Evolutionary conservation across 2,329 filamentous ascomycete species (phyloP), one percentile per base, ranked within the genome.

Genomic region (Aspergillus proliferans): DNA sequence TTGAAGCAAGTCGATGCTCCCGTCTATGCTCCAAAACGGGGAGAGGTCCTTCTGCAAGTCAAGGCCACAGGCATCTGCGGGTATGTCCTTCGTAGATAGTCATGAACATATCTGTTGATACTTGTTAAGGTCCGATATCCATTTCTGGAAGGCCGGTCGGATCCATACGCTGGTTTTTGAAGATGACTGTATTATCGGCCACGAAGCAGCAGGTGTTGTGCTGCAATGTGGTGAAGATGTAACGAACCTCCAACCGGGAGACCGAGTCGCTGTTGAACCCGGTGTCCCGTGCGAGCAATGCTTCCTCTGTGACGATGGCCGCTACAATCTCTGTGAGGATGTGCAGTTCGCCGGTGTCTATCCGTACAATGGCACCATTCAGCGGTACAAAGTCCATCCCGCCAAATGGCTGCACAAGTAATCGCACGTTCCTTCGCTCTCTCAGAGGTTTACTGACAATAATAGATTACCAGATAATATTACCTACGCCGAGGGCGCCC

Each of bases 211-310:
- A 8, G 83, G 82, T 4, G 61, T 83, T 4, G 80, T 86, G 14
- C 55, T 85, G 19, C 69, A 76, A 59, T 76, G 75, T 53, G 81
- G 82, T 15, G 70, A 78, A 45, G 78, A 73, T 21, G 81, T 85
- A 12, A 70, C 66, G 8, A 63, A 74, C 49, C 58, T 85, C 10
- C 73, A 76, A 54, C 71, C 75, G 12, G 71, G 71, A 72, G 84
- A 87, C 58, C 72, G 82, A 46, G 82, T 87, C 8, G 83, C 84
- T 3, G 68, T 87, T 14, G 84, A 87, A 58, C 82, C 83, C 0
- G 82, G 83, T 18, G 79, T 85, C 1, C 80, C 84, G 0, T 87
- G 84, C 58, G 75, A 74, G 9, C 63, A 70, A 30, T 85, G 83
- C 60, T 82, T 79, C 57, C 71, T 81, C 15, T 85, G 83, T 59